A percentile compares a stretch with the other conserved stretches of the same genome.
phyloP scores from a whole-genome alignment of 306 rosid species.

The Pueraria montana region DNA sequence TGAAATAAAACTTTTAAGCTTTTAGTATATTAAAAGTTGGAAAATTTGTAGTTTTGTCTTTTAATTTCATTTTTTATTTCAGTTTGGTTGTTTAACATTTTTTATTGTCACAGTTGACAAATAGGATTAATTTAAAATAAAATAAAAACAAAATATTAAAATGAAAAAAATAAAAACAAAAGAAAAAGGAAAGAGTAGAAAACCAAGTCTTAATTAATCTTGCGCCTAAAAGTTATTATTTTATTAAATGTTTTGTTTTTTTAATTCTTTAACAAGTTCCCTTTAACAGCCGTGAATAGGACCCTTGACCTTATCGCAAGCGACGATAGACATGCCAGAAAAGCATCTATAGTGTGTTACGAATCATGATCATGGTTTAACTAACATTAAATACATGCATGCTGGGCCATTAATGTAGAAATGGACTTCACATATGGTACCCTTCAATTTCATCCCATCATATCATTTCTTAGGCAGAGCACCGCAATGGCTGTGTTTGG shows the following conservation, averaged over 20 bases:
- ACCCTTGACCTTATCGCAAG: conserved; percentile 22
- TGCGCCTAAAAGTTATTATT: neutral
- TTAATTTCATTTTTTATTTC: neutral
- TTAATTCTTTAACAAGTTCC: neutral
- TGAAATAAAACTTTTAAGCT: neutral
- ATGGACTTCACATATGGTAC: conserved; percentile 22
- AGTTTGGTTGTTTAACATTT: neutral
- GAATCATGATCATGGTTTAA: conserved; percentile 1
- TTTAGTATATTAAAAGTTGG: neutral
- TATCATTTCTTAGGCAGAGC: neutral
- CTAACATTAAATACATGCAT: neutral
- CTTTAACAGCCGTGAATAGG: neutral
- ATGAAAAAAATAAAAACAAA: neutral
- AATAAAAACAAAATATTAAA: neutral
- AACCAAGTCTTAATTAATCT: neutral
- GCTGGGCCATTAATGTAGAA: conserved; percentile 6
- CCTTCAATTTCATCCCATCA: neutral
- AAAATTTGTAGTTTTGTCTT: neutral
- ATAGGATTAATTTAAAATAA: neutral
- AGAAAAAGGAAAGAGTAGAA: neutral
- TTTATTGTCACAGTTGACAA: neutral
- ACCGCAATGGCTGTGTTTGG: neutral
- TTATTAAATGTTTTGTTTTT: neutral
- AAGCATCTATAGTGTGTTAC: conserved; percentile 2
- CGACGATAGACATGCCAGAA: conserved; percentile 21